These are phyloP conservation scores for Debaryomyces tyrocola DNA, from an alignment of 805 yeast species.

Conservation along the genomic window DNA sequence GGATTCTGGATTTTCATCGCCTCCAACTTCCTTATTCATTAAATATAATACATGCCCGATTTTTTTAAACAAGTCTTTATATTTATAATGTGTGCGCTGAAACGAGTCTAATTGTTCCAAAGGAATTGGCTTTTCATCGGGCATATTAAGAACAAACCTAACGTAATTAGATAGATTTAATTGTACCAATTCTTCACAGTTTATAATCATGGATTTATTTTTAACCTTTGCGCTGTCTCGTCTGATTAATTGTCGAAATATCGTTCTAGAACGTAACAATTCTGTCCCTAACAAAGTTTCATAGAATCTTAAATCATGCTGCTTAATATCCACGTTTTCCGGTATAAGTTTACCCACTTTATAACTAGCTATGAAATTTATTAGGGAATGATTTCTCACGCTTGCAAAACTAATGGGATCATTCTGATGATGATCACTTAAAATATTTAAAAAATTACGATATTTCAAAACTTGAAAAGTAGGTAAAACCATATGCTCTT, in stretches of 20 bases:
- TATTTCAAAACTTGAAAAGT: conserved; percentile 29
- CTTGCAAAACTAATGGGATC: conserved; percentile 42
- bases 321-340: conserved; percentile 4
- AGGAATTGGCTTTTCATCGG: conserved; percentile 14
- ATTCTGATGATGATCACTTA: conserved; percentile 28
- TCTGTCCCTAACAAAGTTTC: conserved; percentile 34
- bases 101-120: conserved; percentile 17
- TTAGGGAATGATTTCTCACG: conserved; percentile 29
- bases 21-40: conserved; percentile 18
- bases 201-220: conserved; percentile 6
- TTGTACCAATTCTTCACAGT: conserved; percentile 39
- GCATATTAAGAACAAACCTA: conserved; percentile 32
- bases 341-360: conserved; percentile 3
- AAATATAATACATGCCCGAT: conserved; percentile 26
- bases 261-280: conserved; percentile 24
- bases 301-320: conserved; percentile 21
- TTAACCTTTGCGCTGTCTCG: conserved; percentile 9
- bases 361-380: conserved; percentile 26
- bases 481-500: conserved; percentile 23
- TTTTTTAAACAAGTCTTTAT: conserved; percentile 23
- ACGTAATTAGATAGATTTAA: conserved; percentile 38
- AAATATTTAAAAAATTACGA: conserved; percentile 28
- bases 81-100: conserved; percentile 27
- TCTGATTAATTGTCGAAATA: conserved; percentile 26
- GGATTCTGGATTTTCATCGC: conserved; percentile 10